phyloP scores from a whole-genome alignment of 2,329 filamentous ascomycete genomes.

The Zasmidium cellare region DNA sequence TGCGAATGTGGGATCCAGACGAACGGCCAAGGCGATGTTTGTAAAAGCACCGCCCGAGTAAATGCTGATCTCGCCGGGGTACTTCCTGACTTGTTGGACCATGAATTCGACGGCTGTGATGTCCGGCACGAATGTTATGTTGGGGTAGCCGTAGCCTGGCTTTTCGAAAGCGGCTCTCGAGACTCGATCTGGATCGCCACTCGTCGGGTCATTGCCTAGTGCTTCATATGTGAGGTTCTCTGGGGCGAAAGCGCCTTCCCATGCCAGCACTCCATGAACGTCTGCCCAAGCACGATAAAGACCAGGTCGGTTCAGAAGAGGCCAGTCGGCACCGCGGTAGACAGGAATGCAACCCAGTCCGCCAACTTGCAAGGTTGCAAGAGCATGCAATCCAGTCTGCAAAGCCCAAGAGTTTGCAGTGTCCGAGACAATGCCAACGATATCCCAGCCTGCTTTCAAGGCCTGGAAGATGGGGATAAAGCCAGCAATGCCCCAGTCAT shows the following conservation, averaged over 20 bases:
- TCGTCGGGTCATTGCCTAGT: slow-evolving; percentile 47
- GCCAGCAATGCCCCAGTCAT: slow-evolving; percentile 46
- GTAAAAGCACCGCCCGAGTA: slow-evolving; percentile 50
- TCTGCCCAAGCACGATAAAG: slow-evolving; percentile 44
- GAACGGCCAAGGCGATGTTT: slow-evolving; percentile 50
- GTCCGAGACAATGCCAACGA: slow-evolving; percentile 44
- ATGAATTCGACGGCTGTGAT: slow-evolving; percentile 48
- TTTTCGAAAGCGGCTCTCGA: slow-evolving; percentile 45
- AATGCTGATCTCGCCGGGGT: slow-evolving; percentile 53
- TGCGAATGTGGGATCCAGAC: slow-evolving; percentile 50
- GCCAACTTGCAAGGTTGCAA: slow-evolving; percentile 50
- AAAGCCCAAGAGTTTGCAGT: slow-evolving; percentile 50
- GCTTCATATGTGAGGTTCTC: slow-evolving; percentile 47
- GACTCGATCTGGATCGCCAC: slow-evolving; percentile 45
- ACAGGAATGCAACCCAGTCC: slow-evolving; percentile 52
- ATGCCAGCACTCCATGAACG: slow-evolving; percentile 47
- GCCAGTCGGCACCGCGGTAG: slow-evolving; percentile 48
- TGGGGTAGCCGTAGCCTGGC: slow-evolving; percentile 48
- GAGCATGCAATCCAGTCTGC: slow-evolving; percentile 47
- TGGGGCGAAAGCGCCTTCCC: slow-evolving; percentile 48
- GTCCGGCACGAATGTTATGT: slow-evolving; percentile 41
- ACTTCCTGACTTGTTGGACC: slow-evolving; percentile 47
- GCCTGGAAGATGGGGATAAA: slow-evolving; percentile 49
- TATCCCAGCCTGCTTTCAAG: slow-evolving; percentile 45
- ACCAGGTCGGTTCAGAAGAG: slow-evolving; percentile 48